Evolutionary conservation across 306 rosid genomes (phyloP).

Genomic region (Carpinus viminea): DNA sequence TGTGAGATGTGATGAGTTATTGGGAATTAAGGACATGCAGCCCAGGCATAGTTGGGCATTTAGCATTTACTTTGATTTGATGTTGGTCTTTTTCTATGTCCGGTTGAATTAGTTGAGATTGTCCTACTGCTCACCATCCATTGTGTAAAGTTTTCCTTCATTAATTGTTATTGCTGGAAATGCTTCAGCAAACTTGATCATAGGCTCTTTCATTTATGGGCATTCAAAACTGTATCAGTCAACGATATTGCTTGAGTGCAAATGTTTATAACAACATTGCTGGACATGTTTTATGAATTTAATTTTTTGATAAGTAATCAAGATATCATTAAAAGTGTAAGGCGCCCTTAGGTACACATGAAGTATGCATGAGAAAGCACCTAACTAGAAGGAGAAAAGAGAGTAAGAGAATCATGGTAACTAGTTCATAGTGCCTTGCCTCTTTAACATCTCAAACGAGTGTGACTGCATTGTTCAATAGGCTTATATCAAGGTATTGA

Average conservation of each 20-base stretch:
- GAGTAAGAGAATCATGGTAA: too few relatives aligned
- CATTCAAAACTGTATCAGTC: background rate
- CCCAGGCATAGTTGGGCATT: background rate
- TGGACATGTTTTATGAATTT: background rate
- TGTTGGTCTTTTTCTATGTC: constrained; percentile 2
- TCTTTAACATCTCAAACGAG: background rate
- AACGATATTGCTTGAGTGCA: background rate
- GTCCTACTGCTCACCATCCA: background rate
- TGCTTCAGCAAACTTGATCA: background rate
- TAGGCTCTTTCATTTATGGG: background rate
- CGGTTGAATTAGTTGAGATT: background rate
- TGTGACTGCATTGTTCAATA: background rate
- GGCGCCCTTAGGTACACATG: too few relatives aligned
- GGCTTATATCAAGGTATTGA: too few relatives aligned
- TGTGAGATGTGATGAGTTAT: background rate
- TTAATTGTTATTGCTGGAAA: background rate
- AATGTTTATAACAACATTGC: background rate
- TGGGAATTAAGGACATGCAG: background rate
- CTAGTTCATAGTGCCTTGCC: background rate
- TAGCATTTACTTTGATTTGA: constrained; percentile 51
- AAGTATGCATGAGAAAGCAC: too few relatives aligned
- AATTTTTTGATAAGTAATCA: too few relatives aligned
- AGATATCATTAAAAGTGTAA: too few relatives aligned
- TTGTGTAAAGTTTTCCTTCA: background rate
- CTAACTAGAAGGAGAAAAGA: too few relatives aligned